phyloP scores from a whole-genome alignment of 768 basidiomycete genomes.

The Pilatotrama ljubarskyi region DNA sequence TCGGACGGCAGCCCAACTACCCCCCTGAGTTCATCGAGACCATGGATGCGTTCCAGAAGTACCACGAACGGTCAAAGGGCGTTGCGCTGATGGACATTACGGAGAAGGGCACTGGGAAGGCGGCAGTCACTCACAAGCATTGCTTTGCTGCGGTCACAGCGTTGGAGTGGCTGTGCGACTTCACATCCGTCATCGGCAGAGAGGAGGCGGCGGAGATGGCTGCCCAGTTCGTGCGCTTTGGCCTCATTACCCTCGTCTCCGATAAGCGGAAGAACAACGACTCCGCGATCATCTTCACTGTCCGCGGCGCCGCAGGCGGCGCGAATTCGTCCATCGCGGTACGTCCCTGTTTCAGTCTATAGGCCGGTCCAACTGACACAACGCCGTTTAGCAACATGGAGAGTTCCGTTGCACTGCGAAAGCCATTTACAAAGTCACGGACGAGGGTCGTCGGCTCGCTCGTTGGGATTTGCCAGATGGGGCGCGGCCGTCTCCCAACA shows the following conservation, averaged over 20 bases:
- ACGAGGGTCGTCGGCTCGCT: conserved; percentile 84
- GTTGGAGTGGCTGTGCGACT: conserved; percentile 97
- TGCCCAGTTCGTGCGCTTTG: conserved; percentile 96
- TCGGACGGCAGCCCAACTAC: conserved; percentile 85
- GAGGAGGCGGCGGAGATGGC: conserved; percentile 98
- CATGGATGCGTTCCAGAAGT: conserved; percentile 65
- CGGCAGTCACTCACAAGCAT: conserved; percentile 53
- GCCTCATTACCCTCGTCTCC: conserved; percentile 84
- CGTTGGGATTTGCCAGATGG: conserved; percentile 69
- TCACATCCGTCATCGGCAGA: conserved; percentile 90
- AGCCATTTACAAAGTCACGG: conserved; percentile 92
- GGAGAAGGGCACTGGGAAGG: conserved; percentile 62
- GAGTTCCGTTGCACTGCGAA: conserved; percentile 97
- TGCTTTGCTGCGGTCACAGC: conserved; percentile 88
- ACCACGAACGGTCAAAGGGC: conserved; percentile 78
- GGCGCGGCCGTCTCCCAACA: conserved; percentile 57
- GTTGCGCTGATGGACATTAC: conserved; percentile 68
- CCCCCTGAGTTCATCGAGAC: conserved; percentile 46
- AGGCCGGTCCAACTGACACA: conserved; percentile 10
- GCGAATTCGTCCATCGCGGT: conserved; percentile 76
- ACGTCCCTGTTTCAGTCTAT: conserved; percentile 32
- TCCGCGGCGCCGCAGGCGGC: conserved; percentile 75
- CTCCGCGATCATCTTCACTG: conserved; percentile 91
- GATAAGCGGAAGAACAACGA: conserved; percentile 91
- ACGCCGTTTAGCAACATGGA: conserved; percentile 69